Evolutionary conservation across 768 basidiomycete genomes (phyloP), one percentile per base, ranked within the genome.

Genomic region (Xerocomus brunneocitrinus): DNA sequence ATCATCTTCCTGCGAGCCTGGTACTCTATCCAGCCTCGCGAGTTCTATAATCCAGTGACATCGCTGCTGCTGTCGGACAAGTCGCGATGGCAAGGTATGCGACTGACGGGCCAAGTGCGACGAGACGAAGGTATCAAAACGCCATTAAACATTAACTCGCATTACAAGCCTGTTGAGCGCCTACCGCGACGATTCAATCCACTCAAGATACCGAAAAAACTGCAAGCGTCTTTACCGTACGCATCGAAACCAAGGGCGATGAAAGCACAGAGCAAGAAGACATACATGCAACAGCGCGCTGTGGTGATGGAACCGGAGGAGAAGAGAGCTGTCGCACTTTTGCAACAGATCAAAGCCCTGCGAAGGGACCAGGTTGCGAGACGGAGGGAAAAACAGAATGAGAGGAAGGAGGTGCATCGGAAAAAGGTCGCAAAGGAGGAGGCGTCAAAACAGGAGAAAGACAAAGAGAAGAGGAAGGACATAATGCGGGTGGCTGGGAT

Each of bases 291-390:
- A 71, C 91, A 90, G 70, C 85, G 97, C 12, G 94, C 95, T 1
- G 94, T 98, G 25, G 85, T 99, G 42, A 80, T 98, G 79, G 90
- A 95, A 64, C 90, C 91, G 1, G 93, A 95, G 67, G 97, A 98
- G 76, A 92, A 88, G 77, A 88, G 84, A 67, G 95, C 97, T 0
- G 74, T 98, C 19, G 87, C 90, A 36, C 72, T 98, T 36, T 67
- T 99, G 67, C 95, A 98, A 69, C 95, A 98, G 76, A 92, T 98
- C 58, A 83, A 89, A 45, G 91, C 94, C 6, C 70, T 99, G 62
- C 75, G 91, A 54, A 98, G 94, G 71, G 94, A 95, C 63, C 90
- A 95, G 72, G 78, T 91, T 2, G 74, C 68, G 40, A 76, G 84
- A 63, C 74, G 95, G 64, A 85, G 81, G 62, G 91, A 86, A 68